A percentile compares a stretch with the other conserved stretches of the same genome.
Conservation (phyloP, 2,329 filamentous ascomycete genomes). For the Boeremia lycopersici region DNA sequence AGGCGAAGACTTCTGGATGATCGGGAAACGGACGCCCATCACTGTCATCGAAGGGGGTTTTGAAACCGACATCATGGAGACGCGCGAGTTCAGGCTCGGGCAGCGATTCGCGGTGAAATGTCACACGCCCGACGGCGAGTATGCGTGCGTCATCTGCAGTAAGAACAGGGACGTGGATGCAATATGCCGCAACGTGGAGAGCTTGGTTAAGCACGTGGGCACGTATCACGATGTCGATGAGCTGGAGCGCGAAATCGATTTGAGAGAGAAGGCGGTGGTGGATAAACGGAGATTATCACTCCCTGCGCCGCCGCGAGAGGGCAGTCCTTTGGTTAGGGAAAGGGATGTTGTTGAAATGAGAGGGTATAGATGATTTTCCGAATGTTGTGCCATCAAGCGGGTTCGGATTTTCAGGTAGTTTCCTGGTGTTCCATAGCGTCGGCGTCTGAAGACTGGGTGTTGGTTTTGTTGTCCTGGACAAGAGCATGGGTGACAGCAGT, state of each 20-base stretch:
- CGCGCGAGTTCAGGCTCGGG: conserved; percentile 44
- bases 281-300: conserved; percentile 27
- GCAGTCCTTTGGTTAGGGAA: conserved; percentile 19
- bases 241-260: conserved; percentile 39
- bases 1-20: conserved; percentile 47
- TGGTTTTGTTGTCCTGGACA: neutral
- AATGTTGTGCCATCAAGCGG: neutral
- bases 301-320: conserved; percentile 24
- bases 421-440: neutral
- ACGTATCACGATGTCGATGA: conserved; percentile 42
- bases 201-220: conserved; percentile 46
- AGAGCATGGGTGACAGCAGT: neutral
- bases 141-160: conserved; percentile 46
- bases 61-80: conserved; percentile 42
- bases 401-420: neutral
- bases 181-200: conserved; percentile 42
- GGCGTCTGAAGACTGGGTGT: neutral
- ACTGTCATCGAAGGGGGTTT: conserved; percentile 33
- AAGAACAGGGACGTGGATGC: conserved; percentile 43
- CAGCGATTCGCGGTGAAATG: conserved; percentile 49
- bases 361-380: conserved; percentile 20
- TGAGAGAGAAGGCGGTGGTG: conserved; percentile 34
- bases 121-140: conserved; percentile 45
- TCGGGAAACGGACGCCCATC: conserved; percentile 42
- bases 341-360: conserved; percentile 24